Evolutionary conservation across 2,329 filamentous ascomycete genomes (phyloP).

Genomic region (Fusarium redolens): DNA sequence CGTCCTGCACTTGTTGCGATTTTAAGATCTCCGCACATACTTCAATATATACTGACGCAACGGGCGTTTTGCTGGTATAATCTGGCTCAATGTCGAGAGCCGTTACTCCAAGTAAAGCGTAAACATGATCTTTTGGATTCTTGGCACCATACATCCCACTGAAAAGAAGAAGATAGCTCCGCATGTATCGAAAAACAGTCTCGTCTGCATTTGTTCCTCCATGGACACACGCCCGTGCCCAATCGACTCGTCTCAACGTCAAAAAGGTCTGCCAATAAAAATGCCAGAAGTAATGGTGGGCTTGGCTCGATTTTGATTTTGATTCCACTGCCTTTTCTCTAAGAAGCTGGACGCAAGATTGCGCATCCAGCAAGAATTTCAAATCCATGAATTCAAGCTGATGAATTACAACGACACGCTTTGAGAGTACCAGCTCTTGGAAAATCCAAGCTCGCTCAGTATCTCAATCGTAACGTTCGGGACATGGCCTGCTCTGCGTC

Average conservation of each 20-base stretch:
- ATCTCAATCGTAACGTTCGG: background rate
- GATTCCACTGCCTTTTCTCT: background rate
- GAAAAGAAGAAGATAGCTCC: accelerated
- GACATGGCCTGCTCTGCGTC: background rate
- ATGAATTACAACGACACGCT: background rate
- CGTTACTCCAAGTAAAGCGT: background rate
- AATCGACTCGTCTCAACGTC: background rate
- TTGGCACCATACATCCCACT: background rate
- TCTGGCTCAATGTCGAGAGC: background rate
- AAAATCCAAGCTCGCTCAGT: slow-evolving; percentile 13
- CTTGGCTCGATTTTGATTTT: too few relatives aligned
- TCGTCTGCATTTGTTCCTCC: accelerated
- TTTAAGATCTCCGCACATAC: background rate
- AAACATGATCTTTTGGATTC: slow-evolving; percentile 1
- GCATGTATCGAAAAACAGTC: accelerated
- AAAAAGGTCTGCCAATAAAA: background rate
- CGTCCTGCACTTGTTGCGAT: accelerated
- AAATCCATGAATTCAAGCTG: background rate
- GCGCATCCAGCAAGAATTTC: background rate
- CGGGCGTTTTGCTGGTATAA: background rate
- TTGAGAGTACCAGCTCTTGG: slow-evolving; percentile 1
- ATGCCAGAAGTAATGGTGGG: background rate
- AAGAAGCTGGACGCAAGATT: background rate
- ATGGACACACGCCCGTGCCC: background rate
- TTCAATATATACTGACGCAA: background rate